These are phyloP conservation scores for Fusarium mexicanum DNA, from an alignment of 2,329 filamentous ascomycete species.

Conservation along the genomic window DNA sequence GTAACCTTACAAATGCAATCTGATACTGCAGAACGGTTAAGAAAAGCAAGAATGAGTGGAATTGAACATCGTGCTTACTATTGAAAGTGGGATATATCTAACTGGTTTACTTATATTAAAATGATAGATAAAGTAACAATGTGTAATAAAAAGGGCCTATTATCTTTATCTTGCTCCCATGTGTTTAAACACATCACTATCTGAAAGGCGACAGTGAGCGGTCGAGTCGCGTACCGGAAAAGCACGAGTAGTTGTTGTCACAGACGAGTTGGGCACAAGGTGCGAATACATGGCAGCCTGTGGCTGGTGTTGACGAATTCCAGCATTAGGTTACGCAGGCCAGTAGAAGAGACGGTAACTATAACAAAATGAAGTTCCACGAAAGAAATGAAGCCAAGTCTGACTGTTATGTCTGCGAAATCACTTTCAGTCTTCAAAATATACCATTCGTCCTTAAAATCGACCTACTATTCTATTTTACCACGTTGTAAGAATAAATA, in stretches of 20 bases:
- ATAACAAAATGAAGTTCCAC: not conserved
- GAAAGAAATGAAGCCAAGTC: accelerated
- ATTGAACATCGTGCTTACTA: no score
- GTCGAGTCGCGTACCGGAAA: no score
- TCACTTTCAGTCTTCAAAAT: not conserved
- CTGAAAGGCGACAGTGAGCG: not conserved
- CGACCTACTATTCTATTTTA: not conserved
- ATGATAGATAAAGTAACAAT: no score
- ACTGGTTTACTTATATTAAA: no score
- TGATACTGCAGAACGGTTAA: no score
- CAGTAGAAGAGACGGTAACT: accelerated
- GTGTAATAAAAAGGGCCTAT: not conserved
- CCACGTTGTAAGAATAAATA: no score
- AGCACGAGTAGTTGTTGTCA: accelerated
- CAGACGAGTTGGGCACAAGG: not conserved
- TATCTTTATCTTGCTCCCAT: not conserved
- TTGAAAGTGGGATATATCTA: no score
- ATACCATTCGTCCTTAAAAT: not conserved
- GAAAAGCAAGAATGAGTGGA: no score
- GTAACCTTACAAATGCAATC: no score
- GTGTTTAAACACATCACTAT: not conserved
- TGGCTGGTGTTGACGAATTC: not conserved
- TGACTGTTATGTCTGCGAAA: accelerated
- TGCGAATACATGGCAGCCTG: not conserved
- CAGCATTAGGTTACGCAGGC: accelerated